Percentiles rank a stretch among this genome's conserved stretches.
Evolutionary conservation across 164 flowering plant species (phyloP).

Genomic region (Macadamia tetraphylla): DNA sequence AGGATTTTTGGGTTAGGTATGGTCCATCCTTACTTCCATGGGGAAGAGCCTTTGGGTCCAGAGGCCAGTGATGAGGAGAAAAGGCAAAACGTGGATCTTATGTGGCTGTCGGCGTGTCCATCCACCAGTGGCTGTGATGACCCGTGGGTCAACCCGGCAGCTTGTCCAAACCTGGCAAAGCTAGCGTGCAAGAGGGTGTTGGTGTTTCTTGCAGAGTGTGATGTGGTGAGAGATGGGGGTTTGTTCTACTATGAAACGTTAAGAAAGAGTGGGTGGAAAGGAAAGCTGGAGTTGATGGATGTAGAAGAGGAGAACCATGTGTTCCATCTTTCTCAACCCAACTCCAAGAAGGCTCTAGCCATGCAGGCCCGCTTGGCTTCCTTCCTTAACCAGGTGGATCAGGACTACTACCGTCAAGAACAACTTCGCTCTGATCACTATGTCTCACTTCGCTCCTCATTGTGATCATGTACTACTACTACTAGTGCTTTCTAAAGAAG

Average conservation of each 20-base stretch:
- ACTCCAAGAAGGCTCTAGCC: slow-evolving; percentile 6
- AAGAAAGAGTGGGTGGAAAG: slow-evolving; percentile 16
- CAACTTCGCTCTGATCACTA: too few relatives aligned
- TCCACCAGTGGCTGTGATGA: slow-evolving; percentile 4
- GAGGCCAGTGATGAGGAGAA: not conserved
- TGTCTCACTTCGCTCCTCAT: too few relatives aligned
- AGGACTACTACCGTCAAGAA: too few relatives aligned
- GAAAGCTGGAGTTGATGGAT: slow-evolving; percentile 15
- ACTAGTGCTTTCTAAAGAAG: too few relatives aligned
- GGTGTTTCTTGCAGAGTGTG: slow-evolving; percentile 13
- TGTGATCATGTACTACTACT: too few relatives aligned
- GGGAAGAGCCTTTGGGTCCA: not conserved
- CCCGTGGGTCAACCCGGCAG: slow-evolving; percentile 11
- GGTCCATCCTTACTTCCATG: slow-evolving; percentile 23
- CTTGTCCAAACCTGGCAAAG: not conserved
- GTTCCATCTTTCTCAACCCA: slow-evolving; percentile 9
- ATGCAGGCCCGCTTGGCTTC: slow-evolving; percentile 11
- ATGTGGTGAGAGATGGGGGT: slow-evolving; percentile 7
- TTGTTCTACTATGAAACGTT: slow-evolving; percentile 10
- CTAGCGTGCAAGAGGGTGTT: slow-evolving; percentile 10
- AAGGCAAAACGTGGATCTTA: not conserved
- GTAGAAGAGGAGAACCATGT: slow-evolving; percentile 12
- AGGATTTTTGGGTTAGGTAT: slow-evolving; percentile 11
- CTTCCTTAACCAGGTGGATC: slow-evolving; percentile 7
- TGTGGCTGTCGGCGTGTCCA: slow-evolving; percentile 4